These are phyloP conservation scores for Microsporum ferrugineum DNA, from an alignment of 2,329 filamentous ascomycete genomes.

Conservation along the genomic window DNA sequence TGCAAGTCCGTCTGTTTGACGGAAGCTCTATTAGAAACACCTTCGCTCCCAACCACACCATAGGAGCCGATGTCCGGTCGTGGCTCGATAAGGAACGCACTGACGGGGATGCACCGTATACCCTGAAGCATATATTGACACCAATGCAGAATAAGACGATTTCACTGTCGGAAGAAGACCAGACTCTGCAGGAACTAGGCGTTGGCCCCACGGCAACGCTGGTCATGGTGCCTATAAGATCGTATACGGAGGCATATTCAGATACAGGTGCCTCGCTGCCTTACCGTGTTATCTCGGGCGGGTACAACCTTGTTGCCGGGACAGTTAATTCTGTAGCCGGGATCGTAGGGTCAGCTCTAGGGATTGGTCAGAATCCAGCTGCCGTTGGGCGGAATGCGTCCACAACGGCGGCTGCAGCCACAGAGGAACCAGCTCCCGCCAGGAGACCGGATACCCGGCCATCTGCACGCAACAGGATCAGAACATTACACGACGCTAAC, in stretches of 20 bases:
- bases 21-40: constrained; percentile 64
- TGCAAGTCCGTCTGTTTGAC: constrained; percentile 76
- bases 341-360: constrained; percentile 35
- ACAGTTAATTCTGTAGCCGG: constrained; percentile 33
- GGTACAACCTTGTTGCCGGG: constrained; percentile 34
- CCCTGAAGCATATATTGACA: constrained; percentile 71
- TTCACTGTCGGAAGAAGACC: constrained; percentile 60
- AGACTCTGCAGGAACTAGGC: constrained; percentile 56
- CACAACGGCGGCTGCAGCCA: not conserved
- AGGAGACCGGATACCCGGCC: constrained; percentile 10
- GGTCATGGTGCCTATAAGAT: constrained; percentile 61
- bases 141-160: constrained; percentile 66
- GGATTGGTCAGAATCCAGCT: constrained; percentile 24
- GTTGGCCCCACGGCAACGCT: constrained; percentile 71
- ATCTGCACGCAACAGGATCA: constrained; percentile 27
- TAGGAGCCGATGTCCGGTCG: constrained; percentile 55
- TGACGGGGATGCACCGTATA: constrained; percentile 55
- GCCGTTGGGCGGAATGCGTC: not conserved
- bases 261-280: constrained; percentile 24
- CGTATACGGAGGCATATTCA: constrained; percentile 49
- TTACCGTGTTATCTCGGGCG: constrained; percentile 31
- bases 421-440: constrained; percentile 7
- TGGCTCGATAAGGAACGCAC: constrained; percentile 61
- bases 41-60: constrained; percentile 54
- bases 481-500: constrained; percentile 45